phyloP scores from a whole-genome alignment of 345 rosid species.

The Salix koriyanagi region DNA sequence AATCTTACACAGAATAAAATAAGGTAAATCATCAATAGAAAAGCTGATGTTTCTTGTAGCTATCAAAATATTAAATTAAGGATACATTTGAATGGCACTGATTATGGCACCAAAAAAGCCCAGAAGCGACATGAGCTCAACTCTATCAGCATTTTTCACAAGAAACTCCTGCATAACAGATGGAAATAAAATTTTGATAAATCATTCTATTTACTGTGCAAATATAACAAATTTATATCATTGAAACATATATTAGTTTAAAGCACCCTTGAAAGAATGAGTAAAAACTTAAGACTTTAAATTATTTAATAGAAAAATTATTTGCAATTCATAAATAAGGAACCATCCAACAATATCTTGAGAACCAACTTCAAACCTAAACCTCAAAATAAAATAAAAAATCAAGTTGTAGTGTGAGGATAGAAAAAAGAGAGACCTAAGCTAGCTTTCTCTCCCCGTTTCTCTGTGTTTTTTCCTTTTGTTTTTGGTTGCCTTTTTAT shows the following conservation, averaged over 20 bases:
- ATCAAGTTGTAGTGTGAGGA: too few relatives aligned
- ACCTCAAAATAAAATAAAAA: neutral
- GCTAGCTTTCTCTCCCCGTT: neutral
- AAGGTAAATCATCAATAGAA: neutral
- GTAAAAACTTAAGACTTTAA: neutral
- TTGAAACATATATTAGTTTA: neutral
- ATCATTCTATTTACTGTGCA: neutral
- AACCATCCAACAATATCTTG: neutral
- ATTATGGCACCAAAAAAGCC: slow-evolving; percentile 78
- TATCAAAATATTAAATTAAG: slow-evolving; percentile 26
- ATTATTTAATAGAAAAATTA: neutral
- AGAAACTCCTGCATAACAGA: slow-evolving; percentile 32
- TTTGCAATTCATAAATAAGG: neutral
- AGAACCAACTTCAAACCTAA: neutral
- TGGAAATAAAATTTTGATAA: neutral
- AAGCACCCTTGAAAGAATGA: neutral
- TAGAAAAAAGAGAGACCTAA: too few relatives aligned
- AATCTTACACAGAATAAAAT: neutral
- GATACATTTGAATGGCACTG: slow-evolving; percentile 93
- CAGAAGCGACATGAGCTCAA: slow-evolving; percentile 75
- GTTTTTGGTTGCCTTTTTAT: neutral
- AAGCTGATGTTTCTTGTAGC: neutral
- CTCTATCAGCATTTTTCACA: slow-evolving; percentile 72
- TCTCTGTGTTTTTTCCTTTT: neutral
- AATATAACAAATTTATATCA: neutral